Conservation (phyloP, 805 yeast species). For the Pichia phayaonensis region DNA sequence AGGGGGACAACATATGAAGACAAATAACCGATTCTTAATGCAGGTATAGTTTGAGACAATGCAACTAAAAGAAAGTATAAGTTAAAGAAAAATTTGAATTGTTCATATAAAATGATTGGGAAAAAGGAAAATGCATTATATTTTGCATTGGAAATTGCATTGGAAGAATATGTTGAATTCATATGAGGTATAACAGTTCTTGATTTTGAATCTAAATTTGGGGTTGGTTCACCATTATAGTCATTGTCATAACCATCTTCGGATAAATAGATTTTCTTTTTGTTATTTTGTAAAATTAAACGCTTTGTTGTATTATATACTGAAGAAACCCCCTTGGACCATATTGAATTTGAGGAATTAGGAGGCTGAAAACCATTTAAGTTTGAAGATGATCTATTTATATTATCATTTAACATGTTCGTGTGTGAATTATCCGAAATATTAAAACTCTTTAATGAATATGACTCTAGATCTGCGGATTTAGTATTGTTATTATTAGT, state of each 20-base stretch:
- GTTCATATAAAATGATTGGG: conserved; percentile 87
- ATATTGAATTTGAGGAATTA: conserved; percentile 19
- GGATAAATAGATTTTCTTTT: conserved; percentile 23
- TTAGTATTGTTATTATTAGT: conserved; percentile 3
- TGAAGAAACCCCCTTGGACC: conserved; percentile 26
- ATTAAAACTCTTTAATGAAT: conserved; percentile 23
- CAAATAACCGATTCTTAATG: conserved; percentile 83
- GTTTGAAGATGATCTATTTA: background rate
- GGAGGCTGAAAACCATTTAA: background rate
- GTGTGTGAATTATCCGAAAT: background rate
- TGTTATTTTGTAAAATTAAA: conserved; percentile 19
- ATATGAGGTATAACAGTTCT: conserved; percentile 35
- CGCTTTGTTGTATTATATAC: conserved; percentile 21
- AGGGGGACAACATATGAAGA: conserved; percentile 91
- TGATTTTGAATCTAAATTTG: conserved; percentile 1
- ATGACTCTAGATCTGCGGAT: conserved; percentile 26
- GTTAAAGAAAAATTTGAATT: conserved; percentile 94
- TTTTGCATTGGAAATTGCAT: conserved; percentile 89
- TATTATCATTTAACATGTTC: conserved; percentile 2
- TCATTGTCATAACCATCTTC: conserved; percentile 9
- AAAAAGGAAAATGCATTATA: conserved; percentile 82
- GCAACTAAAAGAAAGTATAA: conserved; percentile 89
- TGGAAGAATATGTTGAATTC: conserved; percentile 42
- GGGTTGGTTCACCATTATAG: conserved; percentile 10
- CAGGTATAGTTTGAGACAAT: conserved; percentile 85